Percentiles rank a stretch among this genome's conserved stretches.
These are phyloP conservation scores for Castanea crenata DNA, from an alignment of 306 rosid species.

Conservation along the genomic window DNA sequence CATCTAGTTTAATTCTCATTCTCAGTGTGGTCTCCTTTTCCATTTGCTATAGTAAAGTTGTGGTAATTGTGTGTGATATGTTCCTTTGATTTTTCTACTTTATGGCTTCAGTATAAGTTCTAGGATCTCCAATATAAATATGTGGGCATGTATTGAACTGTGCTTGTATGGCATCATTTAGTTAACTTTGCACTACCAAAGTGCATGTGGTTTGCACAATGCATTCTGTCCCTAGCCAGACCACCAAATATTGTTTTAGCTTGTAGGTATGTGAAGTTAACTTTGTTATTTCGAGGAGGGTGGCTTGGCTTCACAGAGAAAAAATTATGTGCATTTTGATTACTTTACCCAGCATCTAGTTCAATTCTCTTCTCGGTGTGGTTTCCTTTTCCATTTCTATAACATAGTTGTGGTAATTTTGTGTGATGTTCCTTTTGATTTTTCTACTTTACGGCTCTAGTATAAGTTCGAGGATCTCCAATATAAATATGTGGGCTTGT, in stretches of 20 bases:
- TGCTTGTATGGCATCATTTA: not conserved
- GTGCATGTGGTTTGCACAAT: not conserved
- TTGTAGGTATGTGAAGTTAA: not conserved
- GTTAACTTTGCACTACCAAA: not conserved
- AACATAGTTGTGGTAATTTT: not conserved
- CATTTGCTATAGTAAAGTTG: too few species aligned
- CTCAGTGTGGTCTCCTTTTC: not conserved
- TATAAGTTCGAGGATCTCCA: not conserved
- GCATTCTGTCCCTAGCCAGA: not conserved
- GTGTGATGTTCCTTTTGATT: not conserved
- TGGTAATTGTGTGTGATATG: not conserved
- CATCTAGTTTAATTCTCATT: not conserved
- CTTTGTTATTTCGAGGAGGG: not conserved
- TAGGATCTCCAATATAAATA: not conserved
- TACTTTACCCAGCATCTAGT: not conserved
- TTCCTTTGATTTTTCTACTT: not conserved
- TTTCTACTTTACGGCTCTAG: not conserved
- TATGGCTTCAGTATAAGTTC: not conserved
- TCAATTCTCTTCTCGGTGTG: not conserved
- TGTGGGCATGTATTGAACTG: not conserved
- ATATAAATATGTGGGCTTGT: not conserved
- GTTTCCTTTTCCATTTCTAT: not conserved
- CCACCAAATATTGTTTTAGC: not conserved
- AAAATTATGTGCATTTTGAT: not conserved
- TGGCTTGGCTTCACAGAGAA: not conserved